Evolutionary conservation across 495 filamentous ascomycete species (phyloP).

Genomic region (Hyaloscypha variabilis): DNA sequence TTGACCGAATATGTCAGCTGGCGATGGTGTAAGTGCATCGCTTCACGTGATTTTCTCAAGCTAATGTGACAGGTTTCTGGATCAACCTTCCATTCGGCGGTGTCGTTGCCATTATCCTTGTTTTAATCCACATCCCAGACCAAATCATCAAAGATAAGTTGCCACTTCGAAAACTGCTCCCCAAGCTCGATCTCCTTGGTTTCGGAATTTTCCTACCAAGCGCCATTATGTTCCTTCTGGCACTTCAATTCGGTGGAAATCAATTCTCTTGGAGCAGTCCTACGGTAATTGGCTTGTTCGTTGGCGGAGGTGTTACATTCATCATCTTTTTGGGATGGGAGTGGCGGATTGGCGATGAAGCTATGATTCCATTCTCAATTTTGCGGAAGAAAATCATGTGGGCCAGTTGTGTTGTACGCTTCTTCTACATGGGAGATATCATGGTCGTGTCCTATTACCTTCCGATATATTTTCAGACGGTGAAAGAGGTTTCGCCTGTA

Average conservation of each 20-base stretch:
- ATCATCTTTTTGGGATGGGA: slow-evolving; percentile 49
- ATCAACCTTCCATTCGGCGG: slow-evolving; percentile 66
- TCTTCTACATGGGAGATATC: slow-evolving; percentile 30
- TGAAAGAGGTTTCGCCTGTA: slow-evolving; percentile 46
- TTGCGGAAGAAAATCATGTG: slow-evolving; percentile 36
- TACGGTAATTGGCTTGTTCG: slow-evolving; percentile 44
- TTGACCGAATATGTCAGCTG: not conserved
- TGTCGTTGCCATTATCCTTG: slow-evolving; percentile 45
- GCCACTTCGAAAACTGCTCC: slow-evolving; percentile 22
- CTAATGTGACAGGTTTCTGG: slow-evolving; percentile 50
- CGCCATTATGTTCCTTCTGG: slow-evolving; percentile 43
- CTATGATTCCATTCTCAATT: slow-evolving; percentile 48
- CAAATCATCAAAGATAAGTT: slow-evolving; percentile 1
- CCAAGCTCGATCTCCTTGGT: slow-evolving; percentile 53
- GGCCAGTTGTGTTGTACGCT: slow-evolving; percentile 35
- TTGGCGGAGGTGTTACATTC: slow-evolving; percentile 43
- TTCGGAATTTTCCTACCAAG: slow-evolving; percentile 41
- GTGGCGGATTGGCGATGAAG: slow-evolving; percentile 40
- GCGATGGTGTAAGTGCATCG: not conserved
- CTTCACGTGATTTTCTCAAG: not conserved
- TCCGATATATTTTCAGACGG: slow-evolving; percentile 69
- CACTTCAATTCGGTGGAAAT: slow-evolving; percentile 48
- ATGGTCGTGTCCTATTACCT: slow-evolving; percentile 50
- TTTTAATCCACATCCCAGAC: slow-evolving; percentile 52
- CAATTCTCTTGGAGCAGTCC: slow-evolving; percentile 43